Percentiles rank a stretch among this genome's conserved stretches.
phyloP scores from a whole-genome alignment of 768 basidiomycete genomes.

The Chalciporus sphaerocephalus region DNA sequence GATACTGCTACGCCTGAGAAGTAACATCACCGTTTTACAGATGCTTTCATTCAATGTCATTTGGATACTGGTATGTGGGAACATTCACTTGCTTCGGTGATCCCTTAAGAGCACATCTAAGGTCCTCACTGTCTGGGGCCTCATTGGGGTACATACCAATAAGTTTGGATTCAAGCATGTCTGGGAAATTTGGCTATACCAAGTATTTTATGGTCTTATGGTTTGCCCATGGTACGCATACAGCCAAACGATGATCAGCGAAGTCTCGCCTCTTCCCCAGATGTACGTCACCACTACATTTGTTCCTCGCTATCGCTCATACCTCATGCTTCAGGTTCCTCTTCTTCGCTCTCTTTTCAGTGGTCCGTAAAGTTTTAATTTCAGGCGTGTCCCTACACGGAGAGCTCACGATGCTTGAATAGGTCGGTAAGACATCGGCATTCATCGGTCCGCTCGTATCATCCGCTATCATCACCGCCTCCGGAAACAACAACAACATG shows the following conservation, averaged over 20 bases:
- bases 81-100: background rate
- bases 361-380: conserved; percentile 35
- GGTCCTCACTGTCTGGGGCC: conserved; percentile 69
- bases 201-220: conserved; percentile 66
- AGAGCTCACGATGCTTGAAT: background rate
- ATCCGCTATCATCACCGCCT: conserved; percentile 66
- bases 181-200: conserved; percentile 74
- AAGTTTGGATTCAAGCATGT: conserved; percentile 79
- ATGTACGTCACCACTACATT: conserved; percentile 41
- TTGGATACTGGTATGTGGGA: conserved; percentile 58
- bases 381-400: background rate
- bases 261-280: conserved; percentile 68
- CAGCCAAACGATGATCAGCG: conserved; percentile 79
- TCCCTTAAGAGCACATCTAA: conserved; percentile 21
- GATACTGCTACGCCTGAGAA: background rate
- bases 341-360: conserved; percentile 71
- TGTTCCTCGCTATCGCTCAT: background rate
- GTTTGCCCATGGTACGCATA: conserved; percentile 81
- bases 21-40: conserved; percentile 29
- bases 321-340: conserved; percentile 44
- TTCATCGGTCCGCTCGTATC: conserved; percentile 76
- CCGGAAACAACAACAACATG: conserved; percentile 68
- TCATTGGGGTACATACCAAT: conserved; percentile 69
- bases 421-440: conserved; percentile 73
- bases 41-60: conserved; percentile 70